Evolutionary conservation across 2,329 filamentous ascomycete genomes (phyloP), one percentile per base, ranked within the genome.

Genomic region (Claviceps capensis): DNA sequence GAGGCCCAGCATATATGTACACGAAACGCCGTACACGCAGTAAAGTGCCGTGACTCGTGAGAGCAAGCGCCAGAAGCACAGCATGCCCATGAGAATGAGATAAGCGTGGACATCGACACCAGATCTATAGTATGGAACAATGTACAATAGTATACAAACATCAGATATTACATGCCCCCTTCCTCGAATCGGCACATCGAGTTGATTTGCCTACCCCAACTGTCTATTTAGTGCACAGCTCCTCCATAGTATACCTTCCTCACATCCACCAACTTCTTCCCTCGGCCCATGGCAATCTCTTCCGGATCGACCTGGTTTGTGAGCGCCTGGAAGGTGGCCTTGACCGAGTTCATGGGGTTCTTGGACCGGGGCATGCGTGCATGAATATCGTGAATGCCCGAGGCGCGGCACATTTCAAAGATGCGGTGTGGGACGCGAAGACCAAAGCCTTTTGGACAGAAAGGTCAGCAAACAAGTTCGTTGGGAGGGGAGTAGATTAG

Each of bases 321-420:
- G 56, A 98, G 74, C 5, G 90, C 91, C 67, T 91, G 69, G 69
- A 86, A 87, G 42, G 88, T 79, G 14, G 93, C 93, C 73, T 96
- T 96, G 71, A 95, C 86, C 17, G 90, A 88, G 74, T 98, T 98
- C 89, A 97, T 95, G 60, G 89, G 88, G 75, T 95, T 97, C 62
- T 90, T 81, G 56, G 88, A 88, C 46, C 91, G 85, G 40, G 84
- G 83, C 56, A 95, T 90, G 59, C 79, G 79, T 48, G 88, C 90
- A 16, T 89, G 79, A 37, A 98, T 79, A 67, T 98, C 93, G 57
- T 84, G 77, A 62, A 98, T 88, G 58, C 93, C 93, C 42, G 82
- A 86, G 48, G 83, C 83, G 57, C 88, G 85, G 64, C 87, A 90
- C 75, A 98, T 89, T 69, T 98, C 91, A 69, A 90, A 97, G 67